Conservation (phyloP, 2,329 filamentous ascomycete species). For the Ophiostoma sp. region DNA sequence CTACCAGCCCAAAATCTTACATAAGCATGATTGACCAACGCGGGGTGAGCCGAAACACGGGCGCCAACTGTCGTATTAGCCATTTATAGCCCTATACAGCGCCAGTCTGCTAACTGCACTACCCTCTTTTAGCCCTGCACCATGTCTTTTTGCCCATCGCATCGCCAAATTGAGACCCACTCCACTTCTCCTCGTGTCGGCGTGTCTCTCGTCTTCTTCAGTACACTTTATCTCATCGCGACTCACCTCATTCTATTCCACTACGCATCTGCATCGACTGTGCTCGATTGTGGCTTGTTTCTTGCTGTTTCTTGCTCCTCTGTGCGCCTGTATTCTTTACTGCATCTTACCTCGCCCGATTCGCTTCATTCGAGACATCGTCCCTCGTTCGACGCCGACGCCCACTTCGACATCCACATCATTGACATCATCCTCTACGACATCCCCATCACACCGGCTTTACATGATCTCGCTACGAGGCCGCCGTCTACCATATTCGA, state of each 20-base stretch:
- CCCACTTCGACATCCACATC: background rate
- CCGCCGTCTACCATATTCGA: background rate
- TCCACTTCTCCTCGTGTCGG: slow-evolving; percentile 3
- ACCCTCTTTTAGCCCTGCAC: background rate
- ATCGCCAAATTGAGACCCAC: background rate
- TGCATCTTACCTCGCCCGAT: background rate
- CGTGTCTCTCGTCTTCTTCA: background rate
- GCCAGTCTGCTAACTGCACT: background rate
- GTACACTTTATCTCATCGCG: background rate
- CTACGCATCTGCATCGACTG: slow-evolving; percentile 3
- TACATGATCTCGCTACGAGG: slow-evolving; percentile 7
- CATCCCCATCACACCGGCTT: background rate
- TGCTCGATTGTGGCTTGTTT: background rate
- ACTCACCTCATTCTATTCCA: background rate
- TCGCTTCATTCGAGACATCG: background rate
- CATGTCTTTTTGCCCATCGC: background rate
- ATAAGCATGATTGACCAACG: background rate
- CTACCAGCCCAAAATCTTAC: background rate
- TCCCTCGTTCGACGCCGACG: background rate
- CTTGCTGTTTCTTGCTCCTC: background rate
- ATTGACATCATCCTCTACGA: background rate
- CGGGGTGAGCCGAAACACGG: background rate
- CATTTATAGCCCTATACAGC: background rate
- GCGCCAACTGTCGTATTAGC: background rate
- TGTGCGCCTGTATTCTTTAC: background rate